Conservation (phyloP, 495 filamentous ascomycete species). For the Xylaria bambusicola region DNA sequence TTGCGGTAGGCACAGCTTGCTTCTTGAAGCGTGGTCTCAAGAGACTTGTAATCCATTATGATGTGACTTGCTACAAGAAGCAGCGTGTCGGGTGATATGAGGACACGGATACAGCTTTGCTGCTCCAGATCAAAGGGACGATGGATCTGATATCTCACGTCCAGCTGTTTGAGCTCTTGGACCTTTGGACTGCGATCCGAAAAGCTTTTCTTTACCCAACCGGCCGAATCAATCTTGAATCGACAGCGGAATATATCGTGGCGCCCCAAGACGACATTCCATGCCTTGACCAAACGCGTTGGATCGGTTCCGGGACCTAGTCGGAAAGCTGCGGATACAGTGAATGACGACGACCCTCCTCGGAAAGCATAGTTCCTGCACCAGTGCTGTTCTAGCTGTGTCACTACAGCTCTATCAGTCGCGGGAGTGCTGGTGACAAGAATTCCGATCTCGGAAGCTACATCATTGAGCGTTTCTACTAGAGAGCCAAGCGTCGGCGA, state of each 20-base stretch:
- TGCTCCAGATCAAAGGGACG: conserved; percentile 22
- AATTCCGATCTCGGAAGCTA: background rate
- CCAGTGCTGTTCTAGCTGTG: conserved; percentile 8
- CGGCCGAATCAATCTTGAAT: background rate
- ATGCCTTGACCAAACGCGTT: background rate
- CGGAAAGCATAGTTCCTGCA: background rate
- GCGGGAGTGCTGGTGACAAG: too few species aligned
- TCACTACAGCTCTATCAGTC: background rate
- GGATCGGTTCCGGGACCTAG: background rate
- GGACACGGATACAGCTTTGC: conserved; percentile 23
- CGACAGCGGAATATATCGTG: background rate
- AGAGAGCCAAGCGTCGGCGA: background rate
- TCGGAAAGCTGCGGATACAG: conserved; percentile 3
- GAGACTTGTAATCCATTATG: conserved; percentile 32
- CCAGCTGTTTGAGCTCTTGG: background rate
- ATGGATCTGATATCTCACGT: conserved; percentile 19
- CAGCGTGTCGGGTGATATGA: conserved; percentile 16
- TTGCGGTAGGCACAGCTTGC: conserved; percentile 18
- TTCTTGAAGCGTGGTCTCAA: conserved; percentile 28
- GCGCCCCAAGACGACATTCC: background rate
- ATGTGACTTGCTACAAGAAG: conserved; percentile 33
- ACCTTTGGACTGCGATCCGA: background rate
- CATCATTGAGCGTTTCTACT: background rate
- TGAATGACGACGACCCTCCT: conserved; percentile 6
- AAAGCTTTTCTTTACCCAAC: background rate